Conservation (phyloP, 2,329 filamentous ascomycete species). For the Acrodontium crateriforme region DNA sequence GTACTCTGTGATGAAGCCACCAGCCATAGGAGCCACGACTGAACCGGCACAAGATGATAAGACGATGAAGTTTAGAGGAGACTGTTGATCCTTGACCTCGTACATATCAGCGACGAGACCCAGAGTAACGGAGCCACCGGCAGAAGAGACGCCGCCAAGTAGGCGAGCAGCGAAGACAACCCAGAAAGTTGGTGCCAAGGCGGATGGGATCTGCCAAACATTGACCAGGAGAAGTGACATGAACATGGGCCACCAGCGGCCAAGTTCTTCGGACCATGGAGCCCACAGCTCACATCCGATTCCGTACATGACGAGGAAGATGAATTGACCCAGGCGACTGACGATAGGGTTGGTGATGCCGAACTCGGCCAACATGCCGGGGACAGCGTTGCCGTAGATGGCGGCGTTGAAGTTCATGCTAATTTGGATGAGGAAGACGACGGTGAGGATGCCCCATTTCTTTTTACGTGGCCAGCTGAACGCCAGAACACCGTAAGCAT, state of each 20-base stretch:
- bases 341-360: constrained; percentile 52
- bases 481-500: constrained; percentile 27
- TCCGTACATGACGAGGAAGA: constrained; percentile 67
- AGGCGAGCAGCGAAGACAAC: constrained; percentile 31
- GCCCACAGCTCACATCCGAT: constrained; percentile 85
- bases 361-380: constrained; percentile 47
- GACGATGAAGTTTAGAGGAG: constrained; percentile 42
- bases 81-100: constrained; percentile 42
- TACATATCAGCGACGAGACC: constrained; percentile 54
- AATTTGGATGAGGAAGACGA: constrained; percentile 39
- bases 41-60: constrained; percentile 21
- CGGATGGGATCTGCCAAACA: constrained; percentile 53
- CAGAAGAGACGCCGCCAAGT: constrained; percentile 37
- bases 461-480: constrained; percentile 32
- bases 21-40: constrained; percentile 20
- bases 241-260: constrained; percentile 63
- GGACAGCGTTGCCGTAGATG: constrained; percentile 44
- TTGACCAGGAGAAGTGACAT: constrained; percentile 62
- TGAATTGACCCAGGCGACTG: constrained; percentile 59
- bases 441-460: constrained; percentile 38
- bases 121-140: constrained; percentile 49
- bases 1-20: constrained; percentile 19
- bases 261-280: constrained; percentile 74
- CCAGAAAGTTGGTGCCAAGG: constrained; percentile 28
- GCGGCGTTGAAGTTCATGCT: constrained; percentile 43